Conservation (phyloP, 1,139 yeast species). For the Scheffersomyces lignicola region DNA sequence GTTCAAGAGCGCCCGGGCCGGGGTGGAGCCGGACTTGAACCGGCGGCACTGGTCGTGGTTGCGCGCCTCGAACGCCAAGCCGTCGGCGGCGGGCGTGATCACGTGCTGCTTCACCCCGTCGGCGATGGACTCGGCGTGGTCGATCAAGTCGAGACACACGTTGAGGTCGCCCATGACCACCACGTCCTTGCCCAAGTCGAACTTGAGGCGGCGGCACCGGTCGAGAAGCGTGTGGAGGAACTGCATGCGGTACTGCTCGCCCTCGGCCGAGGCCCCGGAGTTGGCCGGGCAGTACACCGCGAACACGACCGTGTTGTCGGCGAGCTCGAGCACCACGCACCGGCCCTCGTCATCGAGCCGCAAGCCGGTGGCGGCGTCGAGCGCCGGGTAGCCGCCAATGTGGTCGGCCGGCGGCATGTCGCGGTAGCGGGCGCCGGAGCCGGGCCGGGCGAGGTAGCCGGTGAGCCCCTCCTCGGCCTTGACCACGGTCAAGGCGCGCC, state of each 20-base stretch:
- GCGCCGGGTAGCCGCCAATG: conserved; percentile 75
- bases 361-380: conserved; percentile 37
- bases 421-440: conserved; percentile 17
- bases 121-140: conserved; percentile 71
- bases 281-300: conserved; percentile 93
- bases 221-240: conserved; percentile 60
- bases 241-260: conserved; percentile 57
- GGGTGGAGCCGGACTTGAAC: conserved; percentile 39
- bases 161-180: conserved; percentile 87
- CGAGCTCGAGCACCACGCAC: conserved; percentile 71
- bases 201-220: conserved; percentile 56
- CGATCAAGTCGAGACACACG: conserved; percentile 75
- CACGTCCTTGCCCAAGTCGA: conserved; percentile 58
- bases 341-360: conserved; percentile 83
- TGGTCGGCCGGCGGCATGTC: conserved; percentile 23
- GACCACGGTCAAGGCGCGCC: conserved; percentile 47
- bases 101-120: conserved; percentile 31
- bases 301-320: conserved; percentile 60
- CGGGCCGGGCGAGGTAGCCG: conserved; percentile 49
- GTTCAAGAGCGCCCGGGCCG: conserved; percentile 47
- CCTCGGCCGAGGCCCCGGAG: conserved; percentile 68
- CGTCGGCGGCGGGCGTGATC: conserved; percentile 20
- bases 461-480: conserved; percentile 92
- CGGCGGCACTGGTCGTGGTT: conserved; percentile 38
- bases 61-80: conserved; percentile 40